Evolutionary conservation across 2,329 filamentous ascomycete species (phyloP).

Genomic region (Neofusicoccum ribis): DNA sequence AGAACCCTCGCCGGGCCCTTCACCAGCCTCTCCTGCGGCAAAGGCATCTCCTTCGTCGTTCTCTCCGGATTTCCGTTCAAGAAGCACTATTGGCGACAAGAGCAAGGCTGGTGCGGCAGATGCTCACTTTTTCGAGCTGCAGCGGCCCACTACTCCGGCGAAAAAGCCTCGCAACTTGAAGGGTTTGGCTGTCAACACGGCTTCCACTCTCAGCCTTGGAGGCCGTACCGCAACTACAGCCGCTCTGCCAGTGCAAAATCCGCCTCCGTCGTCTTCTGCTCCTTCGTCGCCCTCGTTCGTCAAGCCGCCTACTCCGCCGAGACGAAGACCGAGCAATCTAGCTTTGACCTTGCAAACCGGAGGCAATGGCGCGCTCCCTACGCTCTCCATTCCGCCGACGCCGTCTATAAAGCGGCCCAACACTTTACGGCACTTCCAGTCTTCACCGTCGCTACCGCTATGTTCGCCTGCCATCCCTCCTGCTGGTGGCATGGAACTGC

Average conservation of each 20-base stretch:
- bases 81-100: slow-evolving; percentile 32
- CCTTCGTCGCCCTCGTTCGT: slow-evolving; percentile 76
- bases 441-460: slow-evolving; percentile 60
- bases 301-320: slow-evolving; percentile 70
- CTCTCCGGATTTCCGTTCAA: slow-evolving; percentile 54
- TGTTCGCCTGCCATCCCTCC: slow-evolving; percentile 54
- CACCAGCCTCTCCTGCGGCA: slow-evolving; percentile 83
- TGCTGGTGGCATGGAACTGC: slow-evolving; percentile 53
- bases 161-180: slow-evolving; percentile 80
- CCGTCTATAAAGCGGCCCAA: slow-evolving; percentile 53
- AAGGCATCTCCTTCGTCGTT: slow-evolving; percentile 71
- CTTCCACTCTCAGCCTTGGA: slow-evolving; percentile 47
- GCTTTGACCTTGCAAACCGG: slow-evolving; percentile 70
- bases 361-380: slow-evolving; percentile 60
- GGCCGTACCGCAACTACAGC: slow-evolving; percentile 48
- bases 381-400: slow-evolving; percentile 59
- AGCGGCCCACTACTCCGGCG: slow-evolving; percentile 54
- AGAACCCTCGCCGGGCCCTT: slow-evolving; percentile 87
- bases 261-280: slow-evolving; percentile 52
- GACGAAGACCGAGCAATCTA: slow-evolving; percentile 72
- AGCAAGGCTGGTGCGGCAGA: slow-evolving; percentile 6
- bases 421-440: slow-evolving; percentile 60
- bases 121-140: slow-evolving; percentile 55
- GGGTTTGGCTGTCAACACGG: slow-evolving; percentile 74
- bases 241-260: slow-evolving; percentile 55